A percentile compares a stretch with the other conserved stretches of the same genome.
phyloP scores from a whole-genome alignment of 2,329 filamentous ascomycete species.

The Pezicula radicicola region DNA sequence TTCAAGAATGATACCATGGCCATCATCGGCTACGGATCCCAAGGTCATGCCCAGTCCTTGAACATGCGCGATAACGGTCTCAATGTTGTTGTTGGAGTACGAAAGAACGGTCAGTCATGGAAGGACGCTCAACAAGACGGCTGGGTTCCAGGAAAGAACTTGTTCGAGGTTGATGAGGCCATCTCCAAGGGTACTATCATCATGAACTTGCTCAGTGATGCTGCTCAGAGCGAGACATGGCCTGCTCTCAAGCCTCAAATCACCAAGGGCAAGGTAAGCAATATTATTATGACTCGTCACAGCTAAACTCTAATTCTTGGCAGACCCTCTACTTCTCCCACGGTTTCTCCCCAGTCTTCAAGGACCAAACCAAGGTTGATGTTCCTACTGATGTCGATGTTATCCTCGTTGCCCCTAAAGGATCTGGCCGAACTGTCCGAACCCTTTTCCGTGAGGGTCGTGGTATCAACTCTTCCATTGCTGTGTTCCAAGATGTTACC shows the following conservation, averaged over 20 bases:
- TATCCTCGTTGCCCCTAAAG: constrained; percentile 99
- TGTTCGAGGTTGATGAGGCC: constrained; percentile 97
- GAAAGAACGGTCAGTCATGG: constrained; percentile 98
- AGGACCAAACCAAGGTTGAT: constrained; percentile 98
- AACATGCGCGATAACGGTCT: constrained; percentile 99
- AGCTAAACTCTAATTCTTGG: constrained; percentile 10
- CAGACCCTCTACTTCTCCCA: constrained; percentile 99
- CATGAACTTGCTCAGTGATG: constrained; percentile 99
- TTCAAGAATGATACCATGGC: constrained; percentile 99
- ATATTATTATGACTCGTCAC: background rate
- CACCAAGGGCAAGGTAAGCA: constrained; percentile 90
- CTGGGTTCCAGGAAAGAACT: constrained; percentile 97
- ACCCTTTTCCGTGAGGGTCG: constrained; percentile 98
- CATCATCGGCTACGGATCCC: constrained; percentile 96
- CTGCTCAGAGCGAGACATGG: constrained; percentile 98
- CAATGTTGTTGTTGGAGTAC: constrained; percentile 98
- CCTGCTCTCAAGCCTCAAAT: constrained; percentile 96
- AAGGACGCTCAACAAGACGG: constrained; percentile 96
- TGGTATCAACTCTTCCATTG: constrained; percentile 99
- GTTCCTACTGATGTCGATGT: constrained; percentile 95
- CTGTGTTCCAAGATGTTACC: constrained; percentile 97
- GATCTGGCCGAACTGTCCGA: constrained; percentile 96
- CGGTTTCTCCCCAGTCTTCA: constrained; percentile 99
- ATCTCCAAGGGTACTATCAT: constrained; percentile 90
- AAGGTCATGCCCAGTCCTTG: constrained; percentile 98